Base-by-base conservation (phyloP, 2,329 filamentous ascomycete species). In the Cytospora schulzeri region DNA sequence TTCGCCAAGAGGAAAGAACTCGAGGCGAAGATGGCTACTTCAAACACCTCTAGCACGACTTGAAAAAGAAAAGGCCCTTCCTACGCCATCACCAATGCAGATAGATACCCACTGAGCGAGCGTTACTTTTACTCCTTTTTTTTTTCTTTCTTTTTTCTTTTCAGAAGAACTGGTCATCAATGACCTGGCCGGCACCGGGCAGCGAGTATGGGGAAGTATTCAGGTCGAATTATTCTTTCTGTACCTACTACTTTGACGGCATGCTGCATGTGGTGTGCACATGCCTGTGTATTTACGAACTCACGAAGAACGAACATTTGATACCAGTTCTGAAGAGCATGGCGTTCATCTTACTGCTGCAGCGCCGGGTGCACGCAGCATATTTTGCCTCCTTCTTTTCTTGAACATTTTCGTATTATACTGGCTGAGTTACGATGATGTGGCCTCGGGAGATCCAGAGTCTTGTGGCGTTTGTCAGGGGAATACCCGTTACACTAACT, bases 1-100 rank as follows among this genome's bases (percentile, higher is more conserved):
- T 78, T 95, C 50, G 85, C 88, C 48, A 92, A 88, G 79, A 81
- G 90, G 62, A 86, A 85, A 69, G 89, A 90, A 66, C 73, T 86
- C 4, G 83, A 86, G 70, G 80, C 81, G n/a, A 81, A 81, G 62
- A 78, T 73, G 6, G 79, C 78, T 24, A 54, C 67, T 57, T 54
- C 62, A 15, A 63, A 35, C 17, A 52, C 67, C 54, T 54, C 62
- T 17, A 60, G 28, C 17, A 57, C 51, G 35, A 54, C 62, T 35
- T 67, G 51, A 67, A 22, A 41, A 2, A 29, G 7, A 17, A 31
- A 4, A 31, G n/a, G 24, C 15, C 41, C 19, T 45, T 2, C 45
- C n/a, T 24, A 45, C 31, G 35, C 51, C 35, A 55, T n/a, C 35
- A 24, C 35, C 22, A 31, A 29, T 56, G 4, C 31, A 24, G 29